Evolutionary conservation across 352 stramenopile genomes (phyloP), one percentile per base, ranked within the genome.

Genomic region (Globisporangium viniferum): DNA sequence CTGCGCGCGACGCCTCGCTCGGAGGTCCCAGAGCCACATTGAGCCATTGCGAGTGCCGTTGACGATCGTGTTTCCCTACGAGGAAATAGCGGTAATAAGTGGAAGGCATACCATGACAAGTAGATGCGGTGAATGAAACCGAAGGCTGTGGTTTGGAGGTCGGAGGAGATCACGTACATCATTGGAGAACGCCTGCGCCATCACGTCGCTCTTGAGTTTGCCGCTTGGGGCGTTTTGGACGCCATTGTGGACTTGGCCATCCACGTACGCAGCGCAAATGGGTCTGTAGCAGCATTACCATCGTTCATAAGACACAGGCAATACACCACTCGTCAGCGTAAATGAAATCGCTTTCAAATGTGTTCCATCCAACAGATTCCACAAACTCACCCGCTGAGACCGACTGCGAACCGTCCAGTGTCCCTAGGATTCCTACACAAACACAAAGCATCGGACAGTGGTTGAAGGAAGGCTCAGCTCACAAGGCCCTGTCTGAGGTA

Each of bases 11-110:
- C 68, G 48, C 24, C 35, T 57, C 4, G 69, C 49, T 39, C 80
- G 80, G 22, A 83, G 57, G 48, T 89, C 80, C 80, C 80, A 89
- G 7, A 82, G 71, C 80, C 80, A 89, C 20, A 73, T 73, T 1
- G 66, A 73, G 2, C 80, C 80, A 29, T 67, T 79, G 22, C 78
- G 80, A 14, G 78, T 82, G 27, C 80, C 80, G 65, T 89, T 89
- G 22, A 85, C 2, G 39, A 89, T 64, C n/a, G 78, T 70, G 18
- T 78, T 66, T 7, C 75, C 74, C 77, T 84, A 46, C 46, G 6
- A 27, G 10, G 24, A 54, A 24, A 39, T 24, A 24, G 27, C 2
- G n/a, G 24, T 10, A 59, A 46, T 9, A 22, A 48, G 14, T 20
- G 5, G 15, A n/a, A 20, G 15, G 2, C 41, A 48, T 48, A 48